These are phyloP conservation scores for Corymbia calophylla DNA, from an alignment of 441 rosid species.

Conservation along the genomic window DNA sequence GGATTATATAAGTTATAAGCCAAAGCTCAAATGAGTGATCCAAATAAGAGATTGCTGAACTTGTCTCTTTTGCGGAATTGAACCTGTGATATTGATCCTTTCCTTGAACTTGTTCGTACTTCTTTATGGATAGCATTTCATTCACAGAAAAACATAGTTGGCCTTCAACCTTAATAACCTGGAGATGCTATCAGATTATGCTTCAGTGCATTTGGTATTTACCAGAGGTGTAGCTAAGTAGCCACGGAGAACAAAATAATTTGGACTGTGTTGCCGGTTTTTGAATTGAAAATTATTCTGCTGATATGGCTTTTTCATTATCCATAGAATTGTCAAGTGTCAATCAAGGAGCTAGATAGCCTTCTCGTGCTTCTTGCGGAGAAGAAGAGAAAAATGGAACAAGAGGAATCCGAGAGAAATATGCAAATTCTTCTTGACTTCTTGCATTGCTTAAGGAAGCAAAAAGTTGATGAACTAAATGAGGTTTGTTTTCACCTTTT, in stretches of 20 bases:
- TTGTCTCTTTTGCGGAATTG: not conserved
- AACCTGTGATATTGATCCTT: not conserved
- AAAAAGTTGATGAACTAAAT: conserved; percentile 80
- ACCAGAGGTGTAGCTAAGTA: not conserved
- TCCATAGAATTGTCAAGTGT: conserved; percentile 87
- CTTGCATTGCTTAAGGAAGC: conserved; percentile 80
- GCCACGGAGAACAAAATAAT: not conserved
- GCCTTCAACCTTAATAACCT: not conserved
- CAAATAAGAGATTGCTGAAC: not conserved
- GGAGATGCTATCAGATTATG: not conserved
- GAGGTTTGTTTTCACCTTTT: conserved; percentile 48
- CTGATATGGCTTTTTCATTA: conserved; percentile 15
- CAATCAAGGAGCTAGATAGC: conserved; percentile 81
- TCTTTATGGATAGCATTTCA: not conserved
- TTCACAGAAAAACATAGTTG: not conserved
- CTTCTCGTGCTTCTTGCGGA: conserved; percentile 71
- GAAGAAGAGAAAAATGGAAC: conserved; percentile 96
- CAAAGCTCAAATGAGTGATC: not conserved
- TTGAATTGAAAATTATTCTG: not conserved
- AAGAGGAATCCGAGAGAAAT: conserved; percentile 98
- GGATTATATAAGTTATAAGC: not conserved
- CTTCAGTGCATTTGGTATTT: not conserved
- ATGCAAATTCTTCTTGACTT: conserved; percentile 96
- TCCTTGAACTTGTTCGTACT: not conserved
- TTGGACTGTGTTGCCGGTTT: not conserved